phyloP scores from a whole-genome alignment of 306 rosid species.

The Quercus wislizeni region DNA sequence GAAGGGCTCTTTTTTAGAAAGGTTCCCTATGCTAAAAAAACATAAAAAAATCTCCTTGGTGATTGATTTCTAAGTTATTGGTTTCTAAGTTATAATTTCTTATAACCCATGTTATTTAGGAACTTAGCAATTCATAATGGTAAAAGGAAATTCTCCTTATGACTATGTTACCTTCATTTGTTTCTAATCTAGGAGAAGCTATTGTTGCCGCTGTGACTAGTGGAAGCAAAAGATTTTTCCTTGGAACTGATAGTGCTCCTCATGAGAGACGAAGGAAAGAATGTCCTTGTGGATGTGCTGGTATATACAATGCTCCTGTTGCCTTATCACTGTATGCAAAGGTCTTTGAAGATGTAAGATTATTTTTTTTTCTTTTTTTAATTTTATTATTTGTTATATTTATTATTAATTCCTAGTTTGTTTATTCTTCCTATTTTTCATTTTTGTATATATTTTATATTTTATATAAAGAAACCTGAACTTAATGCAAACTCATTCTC shows the following conservation, averaged over 20 bases:
- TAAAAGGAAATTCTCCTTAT: not conserved
- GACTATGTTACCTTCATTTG: slow-evolving; percentile 7
- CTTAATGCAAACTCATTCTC: not conserved
- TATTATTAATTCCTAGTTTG: not conserved
- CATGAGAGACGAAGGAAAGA: slow-evolving; percentile 82
- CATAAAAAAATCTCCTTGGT: not conserved
- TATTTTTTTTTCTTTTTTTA: not conserved
- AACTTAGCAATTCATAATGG: not conserved
- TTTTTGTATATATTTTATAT: not conserved
- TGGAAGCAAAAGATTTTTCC: slow-evolving; percentile 80
- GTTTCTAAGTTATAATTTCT: not conserved
- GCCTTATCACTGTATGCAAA: slow-evolving; percentile 83
- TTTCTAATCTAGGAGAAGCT: slow-evolving; percentile 56
- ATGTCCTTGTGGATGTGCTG: slow-evolving; percentile 84
- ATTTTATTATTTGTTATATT: slow-evolving; percentile 1
- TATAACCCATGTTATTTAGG: not conserved
- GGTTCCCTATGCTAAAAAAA: too few species aligned
- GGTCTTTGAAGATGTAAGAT: slow-evolving; percentile 85
- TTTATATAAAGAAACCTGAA: not conserved
- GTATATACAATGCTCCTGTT: slow-evolving; percentile 79
- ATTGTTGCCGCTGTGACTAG: slow-evolving; percentile 79
- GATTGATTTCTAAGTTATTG: not conserved
- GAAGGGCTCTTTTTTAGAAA: too few species aligned
- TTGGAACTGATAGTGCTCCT: slow-evolving; percentile 96
- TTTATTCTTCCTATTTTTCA: not conserved